phyloP scores from a whole-genome alignment of 495 filamentous ascomycete species.

The Aspergillus indologenus region DNA sequence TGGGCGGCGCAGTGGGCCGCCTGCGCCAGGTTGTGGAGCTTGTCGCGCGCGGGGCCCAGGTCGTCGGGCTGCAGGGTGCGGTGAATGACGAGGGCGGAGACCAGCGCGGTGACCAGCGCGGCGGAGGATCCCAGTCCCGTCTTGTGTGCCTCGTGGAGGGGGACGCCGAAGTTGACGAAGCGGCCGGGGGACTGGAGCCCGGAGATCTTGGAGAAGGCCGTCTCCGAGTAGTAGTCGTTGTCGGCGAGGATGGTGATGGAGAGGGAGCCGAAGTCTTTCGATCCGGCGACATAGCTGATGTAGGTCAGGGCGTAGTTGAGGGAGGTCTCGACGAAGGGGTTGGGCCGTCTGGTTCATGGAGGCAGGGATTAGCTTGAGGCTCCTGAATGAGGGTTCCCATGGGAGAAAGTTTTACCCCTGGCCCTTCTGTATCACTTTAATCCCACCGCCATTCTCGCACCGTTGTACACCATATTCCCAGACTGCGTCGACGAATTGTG shows the following conservation, averaged over 20 bases:
- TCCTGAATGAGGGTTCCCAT: neutral
- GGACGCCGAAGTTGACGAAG: conserved; percentile 76
- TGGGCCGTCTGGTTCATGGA: conserved; percentile 41
- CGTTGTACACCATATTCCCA: conserved; percentile 81
- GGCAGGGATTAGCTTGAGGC: neutral
- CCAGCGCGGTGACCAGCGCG: conserved; percentile 88
- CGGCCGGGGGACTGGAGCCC: conserved; percentile 22
- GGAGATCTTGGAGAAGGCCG: conserved; percentile 37
- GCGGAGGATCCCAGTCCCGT: conserved; percentile 95
- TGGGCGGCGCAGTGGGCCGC: conserved; percentile 93
- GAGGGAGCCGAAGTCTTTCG: conserved; percentile 59
- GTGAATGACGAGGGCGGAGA: conserved; percentile 69
- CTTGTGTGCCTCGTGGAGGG: conserved; percentile 80
- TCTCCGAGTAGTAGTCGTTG: conserved; percentile 92
- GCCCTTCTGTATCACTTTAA: conserved; percentile 69
- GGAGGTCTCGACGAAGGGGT: conserved; percentile 88
- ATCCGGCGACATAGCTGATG: conserved; percentile 52
- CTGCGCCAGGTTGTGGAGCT: conserved; percentile 89
- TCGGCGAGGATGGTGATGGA: conserved; percentile 88
- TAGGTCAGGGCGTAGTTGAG: conserved; percentile 86
- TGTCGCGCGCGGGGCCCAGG: conserved; percentile 50
- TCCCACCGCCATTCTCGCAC: conserved; percentile 66
- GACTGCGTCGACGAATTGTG: conserved; percentile 80
- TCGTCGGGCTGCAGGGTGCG: conserved; percentile 67
- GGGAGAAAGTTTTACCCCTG: conserved; percentile 63